phyloP scores from a whole-genome alignment of 371 early-diverging fungal species.

The Funneliformis caledonium region DNA sequence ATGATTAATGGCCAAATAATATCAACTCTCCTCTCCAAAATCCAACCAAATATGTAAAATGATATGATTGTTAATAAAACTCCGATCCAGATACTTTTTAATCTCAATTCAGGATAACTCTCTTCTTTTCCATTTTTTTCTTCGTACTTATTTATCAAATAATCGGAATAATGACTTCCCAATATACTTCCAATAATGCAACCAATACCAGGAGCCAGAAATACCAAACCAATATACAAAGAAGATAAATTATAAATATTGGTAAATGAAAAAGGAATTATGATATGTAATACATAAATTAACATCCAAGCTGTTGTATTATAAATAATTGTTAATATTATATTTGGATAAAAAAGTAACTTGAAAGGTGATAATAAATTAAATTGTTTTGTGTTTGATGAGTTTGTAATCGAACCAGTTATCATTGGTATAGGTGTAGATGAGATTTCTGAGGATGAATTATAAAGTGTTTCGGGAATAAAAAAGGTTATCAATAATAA shows the following conservation, averaged over 20 bases:
- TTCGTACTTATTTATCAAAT: not conserved
- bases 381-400: constrained; percentile 1
- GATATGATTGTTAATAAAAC: not conserved
- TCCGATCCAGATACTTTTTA: constrained; percentile 5
- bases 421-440: not conserved
- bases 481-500: constrained; percentile 7
- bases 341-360: constrained; percentile 13
- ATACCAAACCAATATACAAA: constrained; percentile 12
- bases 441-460: not conserved
- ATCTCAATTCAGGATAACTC: not conserved
- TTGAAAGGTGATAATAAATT: constrained; percentile 10
- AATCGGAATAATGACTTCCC: constrained; percentile 16
- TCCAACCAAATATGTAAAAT: not conserved
- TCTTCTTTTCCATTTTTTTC: not conserved
- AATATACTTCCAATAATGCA: not conserved
- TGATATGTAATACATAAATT: constrained; percentile 10
- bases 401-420: not conserved
- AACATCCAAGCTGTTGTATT: not conserved
- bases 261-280: constrained; percentile 17
- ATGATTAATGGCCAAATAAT: constrained; percentile 1
- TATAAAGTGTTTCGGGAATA: constrained; percentile 14
- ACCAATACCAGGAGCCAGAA: not conserved
- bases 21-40: not conserved
- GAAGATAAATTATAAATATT: constrained; percentile 15
- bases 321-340: not conserved